Evolutionary conservation across 495 filamentous ascomycete species (phyloP).

Genomic region (Annulohypoxylon moriforme): DNA sequence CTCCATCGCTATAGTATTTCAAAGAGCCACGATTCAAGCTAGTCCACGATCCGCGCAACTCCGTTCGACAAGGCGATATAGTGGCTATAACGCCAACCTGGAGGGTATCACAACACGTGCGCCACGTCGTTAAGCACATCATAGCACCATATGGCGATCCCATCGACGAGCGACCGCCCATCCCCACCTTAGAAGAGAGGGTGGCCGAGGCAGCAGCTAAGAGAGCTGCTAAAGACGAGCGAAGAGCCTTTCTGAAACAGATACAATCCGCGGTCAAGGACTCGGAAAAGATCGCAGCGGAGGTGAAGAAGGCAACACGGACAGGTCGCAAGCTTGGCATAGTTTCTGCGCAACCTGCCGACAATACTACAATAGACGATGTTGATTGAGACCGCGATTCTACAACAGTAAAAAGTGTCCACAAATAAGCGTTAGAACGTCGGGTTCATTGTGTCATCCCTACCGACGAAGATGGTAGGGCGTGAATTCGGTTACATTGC

Average conservation of each 20-base stretch:
- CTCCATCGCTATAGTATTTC: conserved; percentile 55
- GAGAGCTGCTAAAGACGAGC: conserved; percentile 62
- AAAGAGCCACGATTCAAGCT: conserved; percentile 62
- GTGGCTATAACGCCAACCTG: conserved; percentile 78
- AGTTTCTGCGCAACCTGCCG: not conserved
- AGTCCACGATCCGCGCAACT: conserved; percentile 81
- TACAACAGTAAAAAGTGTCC: not conserved
- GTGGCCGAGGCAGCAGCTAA: conserved; percentile 60
- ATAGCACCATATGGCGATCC: conserved; percentile 76
- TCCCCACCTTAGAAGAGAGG: conserved; percentile 72
- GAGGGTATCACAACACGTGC: conserved; percentile 72
- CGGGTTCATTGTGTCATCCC: not conserved
- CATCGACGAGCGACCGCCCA: conserved; percentile 69
- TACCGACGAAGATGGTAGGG: not conserved
- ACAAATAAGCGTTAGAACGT: not conserved
- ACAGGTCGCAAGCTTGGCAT: not conserved
- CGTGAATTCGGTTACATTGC: conserved; percentile 7
- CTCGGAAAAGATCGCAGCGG: conserved; percentile 5
- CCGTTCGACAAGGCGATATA: conserved; percentile 79
- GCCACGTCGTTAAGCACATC: conserved; percentile 81
- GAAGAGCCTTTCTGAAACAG: conserved; percentile 53
- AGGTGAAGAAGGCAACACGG: not conserved
- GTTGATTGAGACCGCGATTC: conserved; percentile 24
- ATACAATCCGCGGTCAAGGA: conserved; percentile 25
- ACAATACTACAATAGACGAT: conserved; percentile 18